A percentile compares a stretch with the other conserved stretches of the same genome.
phyloP scores from a whole-genome alignment of 331 rosid species.

The Quercus lobata region DNA sequence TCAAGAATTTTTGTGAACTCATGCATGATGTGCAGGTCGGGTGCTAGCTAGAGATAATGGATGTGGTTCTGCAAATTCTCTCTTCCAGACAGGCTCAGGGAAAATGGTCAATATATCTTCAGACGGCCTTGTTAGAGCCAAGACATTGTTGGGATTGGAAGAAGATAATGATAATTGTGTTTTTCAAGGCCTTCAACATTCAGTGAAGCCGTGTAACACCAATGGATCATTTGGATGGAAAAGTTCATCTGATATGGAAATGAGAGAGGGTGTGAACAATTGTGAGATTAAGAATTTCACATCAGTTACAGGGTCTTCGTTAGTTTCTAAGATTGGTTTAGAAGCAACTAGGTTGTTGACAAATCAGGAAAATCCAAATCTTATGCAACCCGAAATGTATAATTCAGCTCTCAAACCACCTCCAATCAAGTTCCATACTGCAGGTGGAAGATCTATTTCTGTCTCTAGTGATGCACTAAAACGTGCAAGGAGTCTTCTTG shows the following conservation, averaged over 20 bases:
- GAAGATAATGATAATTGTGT: conserved; percentile 27
- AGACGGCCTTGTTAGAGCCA: conserved; percentile 62
- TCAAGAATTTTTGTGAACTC: not conserved
- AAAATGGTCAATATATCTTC: conserved; percentile 65
- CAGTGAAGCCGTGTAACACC: not conserved
- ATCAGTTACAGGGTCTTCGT: conserved; percentile 21
- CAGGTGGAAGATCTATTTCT: conserved; percentile 86
- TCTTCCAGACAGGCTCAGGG: conserved; percentile 78
- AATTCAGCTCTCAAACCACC: conserved; percentile 30
- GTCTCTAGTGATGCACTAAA: conserved; percentile 69
- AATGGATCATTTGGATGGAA: conserved; percentile 14
- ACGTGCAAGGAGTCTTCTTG: conserved; percentile 86
- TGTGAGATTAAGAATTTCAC: conserved; percentile 6
- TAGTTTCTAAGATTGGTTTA: conserved; percentile 17
- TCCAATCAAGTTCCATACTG: conserved; percentile 73
- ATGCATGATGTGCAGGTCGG: conserved; percentile 38
- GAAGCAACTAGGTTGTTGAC: conserved; percentile 7
- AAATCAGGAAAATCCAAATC: conserved; percentile 25
- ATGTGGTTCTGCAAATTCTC: conserved; percentile 51
- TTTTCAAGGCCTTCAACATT: conserved; percentile 28
- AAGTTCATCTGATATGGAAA: conserved; percentile 10
- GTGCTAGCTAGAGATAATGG: conserved; percentile 22
- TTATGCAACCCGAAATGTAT: conserved; percentile 18
- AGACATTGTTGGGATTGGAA: conserved; percentile 53
- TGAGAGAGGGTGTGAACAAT: conserved; percentile 15